Evolutionary conservation across 106 monocot genomes (phyloP).

Genomic region (Triglochin maritima): DNA sequence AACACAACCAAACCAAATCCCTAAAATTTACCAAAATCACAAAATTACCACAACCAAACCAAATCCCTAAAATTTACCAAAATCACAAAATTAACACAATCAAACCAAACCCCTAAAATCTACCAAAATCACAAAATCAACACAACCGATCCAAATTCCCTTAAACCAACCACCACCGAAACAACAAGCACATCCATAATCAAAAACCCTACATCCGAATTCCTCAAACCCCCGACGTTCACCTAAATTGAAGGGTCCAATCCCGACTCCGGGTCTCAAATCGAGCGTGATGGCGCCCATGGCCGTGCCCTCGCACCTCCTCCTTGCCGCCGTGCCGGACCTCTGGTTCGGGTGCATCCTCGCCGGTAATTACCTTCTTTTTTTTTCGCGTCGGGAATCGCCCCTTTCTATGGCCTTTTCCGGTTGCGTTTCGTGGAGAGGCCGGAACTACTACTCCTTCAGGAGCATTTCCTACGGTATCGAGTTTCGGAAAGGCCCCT

Average conservation of each 20-base stretch:
- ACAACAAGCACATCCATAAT: not conserved
- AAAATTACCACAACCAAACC: not conserved
- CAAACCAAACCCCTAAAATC: not conserved
- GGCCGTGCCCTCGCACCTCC: slow-evolving; percentile 87
- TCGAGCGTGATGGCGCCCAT: slow-evolving; percentile 97
- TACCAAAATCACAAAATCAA: not conserved
- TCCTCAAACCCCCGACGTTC: no score
- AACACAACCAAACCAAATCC: not conserved
- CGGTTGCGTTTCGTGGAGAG: not conserved
- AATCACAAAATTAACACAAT: not conserved
- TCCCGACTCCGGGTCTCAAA: slow-evolving; percentile 69
- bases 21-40: not conserved
- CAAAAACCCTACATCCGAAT: not conserved
- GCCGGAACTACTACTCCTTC: no score
- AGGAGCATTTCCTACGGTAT: no score
- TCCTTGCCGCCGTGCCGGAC: slow-evolving; percentile 13
- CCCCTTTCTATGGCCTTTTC: not conserved
- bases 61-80: not conserved
- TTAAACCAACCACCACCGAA: not conserved
- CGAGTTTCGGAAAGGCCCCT: no score
- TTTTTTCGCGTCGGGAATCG: not conserved
- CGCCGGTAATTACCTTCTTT: not conserved
- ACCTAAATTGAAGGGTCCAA: slow-evolving; percentile 82
- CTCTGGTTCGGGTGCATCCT: no score
- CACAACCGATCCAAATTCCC: not conserved